Evolutionary conservation across 208 protist genomes (phyloP).

Genomic region (Acanthamoeba divionensis): DNA sequence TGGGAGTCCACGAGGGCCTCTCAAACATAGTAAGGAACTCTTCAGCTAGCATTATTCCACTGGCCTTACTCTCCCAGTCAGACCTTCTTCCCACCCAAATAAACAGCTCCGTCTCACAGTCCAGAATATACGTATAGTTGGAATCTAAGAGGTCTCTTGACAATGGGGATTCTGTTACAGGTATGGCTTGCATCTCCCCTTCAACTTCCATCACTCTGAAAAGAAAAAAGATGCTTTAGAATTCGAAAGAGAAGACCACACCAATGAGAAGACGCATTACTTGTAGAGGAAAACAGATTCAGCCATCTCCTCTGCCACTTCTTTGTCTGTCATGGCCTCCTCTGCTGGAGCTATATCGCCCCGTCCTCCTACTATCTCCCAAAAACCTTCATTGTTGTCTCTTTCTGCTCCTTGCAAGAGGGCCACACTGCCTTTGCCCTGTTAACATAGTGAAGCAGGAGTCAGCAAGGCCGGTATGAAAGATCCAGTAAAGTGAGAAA

Average conservation of each 20-base stretch:
- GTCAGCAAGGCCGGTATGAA: neutral
- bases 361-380: conserved; percentile 43
- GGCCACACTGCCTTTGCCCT: neutral
- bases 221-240: neutral
- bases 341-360: conserved; percentile 51
- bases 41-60: conserved; percentile 43
- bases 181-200: conserved; percentile 33
- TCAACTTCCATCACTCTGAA: conserved; percentile 31
- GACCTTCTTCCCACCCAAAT: conserved; percentile 67
- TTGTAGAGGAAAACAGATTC: conserved; percentile 53
- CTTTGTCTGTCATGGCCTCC: conserved; percentile 54
- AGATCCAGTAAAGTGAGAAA: neutral
- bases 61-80: conserved; percentile 50
- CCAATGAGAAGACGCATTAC: neutral
- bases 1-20: conserved; percentile 47
- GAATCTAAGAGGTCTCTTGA: conserved; percentile 45
- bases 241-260: neutral
- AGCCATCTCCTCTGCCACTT: conserved; percentile 11
- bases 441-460: no score
- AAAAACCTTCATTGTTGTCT: neutral
- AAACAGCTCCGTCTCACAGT: conserved; percentile 67
- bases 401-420: conserved; percentile 56
- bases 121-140: conserved; percentile 62
- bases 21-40: conserved; percentile 56
- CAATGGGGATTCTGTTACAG: neutral